phyloP scores from a whole-genome alignment of 306 rosid species.

The Rosa multiflora region DNA sequence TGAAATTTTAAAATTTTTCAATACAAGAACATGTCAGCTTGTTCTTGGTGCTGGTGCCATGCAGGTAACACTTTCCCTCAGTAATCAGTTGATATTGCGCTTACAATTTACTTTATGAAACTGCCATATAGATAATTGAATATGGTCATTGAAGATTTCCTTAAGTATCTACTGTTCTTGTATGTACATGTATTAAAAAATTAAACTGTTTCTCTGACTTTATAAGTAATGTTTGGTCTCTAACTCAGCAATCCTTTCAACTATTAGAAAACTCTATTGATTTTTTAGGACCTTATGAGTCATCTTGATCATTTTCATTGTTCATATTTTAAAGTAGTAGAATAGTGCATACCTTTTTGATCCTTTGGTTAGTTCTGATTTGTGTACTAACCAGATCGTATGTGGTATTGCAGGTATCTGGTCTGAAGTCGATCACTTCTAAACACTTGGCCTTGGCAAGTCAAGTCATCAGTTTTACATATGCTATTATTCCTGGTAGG shows the following conservation, averaged over 20 bases:
- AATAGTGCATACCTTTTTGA: neutral
- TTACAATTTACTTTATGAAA: neutral
- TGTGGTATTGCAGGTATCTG: conserved; percentile 74
- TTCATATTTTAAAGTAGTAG: neutral
- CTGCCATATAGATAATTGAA: neutral
- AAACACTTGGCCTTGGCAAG: conserved; percentile 99
- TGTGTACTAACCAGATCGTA: conserved; percentile 24
- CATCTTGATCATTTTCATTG: neutral
- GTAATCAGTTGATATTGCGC: conserved; percentile 8
- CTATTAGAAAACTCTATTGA: neutral
- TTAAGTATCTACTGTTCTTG: neutral
- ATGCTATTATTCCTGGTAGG: conserved; percentile 90
- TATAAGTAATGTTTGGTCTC: conserved; percentile 19
- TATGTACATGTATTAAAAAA: neutral
- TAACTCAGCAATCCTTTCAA: neutral
- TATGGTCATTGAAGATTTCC: conserved; percentile 1
- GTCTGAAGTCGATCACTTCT: conserved; percentile 98
- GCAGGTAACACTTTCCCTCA: conserved; percentile 62
- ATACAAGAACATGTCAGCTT: conserved; percentile 97
- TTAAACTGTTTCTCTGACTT: neutral
- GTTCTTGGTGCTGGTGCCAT: conserved; percentile 99
- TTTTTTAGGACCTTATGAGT: neutral
- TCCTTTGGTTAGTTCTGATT: neutral
- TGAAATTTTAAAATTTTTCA: conserved; percentile 90
- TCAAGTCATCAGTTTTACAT: conserved; percentile 88